Evolutionary conservation across 2,329 filamentous ascomycete genomes (phyloP), one percentile per base, ranked within the genome.

Genomic region (Pseudopyricularia cyperi): DNA sequence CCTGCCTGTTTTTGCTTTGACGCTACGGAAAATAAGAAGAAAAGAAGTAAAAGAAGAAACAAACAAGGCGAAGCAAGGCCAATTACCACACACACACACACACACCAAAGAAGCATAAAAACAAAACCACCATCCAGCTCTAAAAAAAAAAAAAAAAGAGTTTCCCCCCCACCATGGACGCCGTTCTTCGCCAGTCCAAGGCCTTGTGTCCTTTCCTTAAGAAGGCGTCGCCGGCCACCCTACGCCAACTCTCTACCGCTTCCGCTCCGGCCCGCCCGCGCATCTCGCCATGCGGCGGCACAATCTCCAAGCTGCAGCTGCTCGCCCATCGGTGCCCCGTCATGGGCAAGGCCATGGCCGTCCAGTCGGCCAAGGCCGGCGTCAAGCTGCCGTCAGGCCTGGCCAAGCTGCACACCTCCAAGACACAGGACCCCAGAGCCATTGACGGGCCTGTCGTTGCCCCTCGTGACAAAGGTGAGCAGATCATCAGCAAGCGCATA

Each of bases 161-260:
- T 4, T 17, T 42, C 37, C 5, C n/a, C 8, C 9, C 37, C 59
- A 66, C 56, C 63, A 98, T 98, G 93, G 93, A 98, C 77, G 80
- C 87, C 63, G 83, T 96, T 62, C 82, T 97, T 63, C 89, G 89
- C 69, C 90, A 97, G 71, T 96, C 90, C 67, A 89, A 90, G 77
- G 82, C 87, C 66, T 86, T 98, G 83, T 98, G 93, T 73, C 93
- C 93, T 52, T 98, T 98, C 73, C 76, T 98, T 69, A 91, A 90
- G 76, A 88, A 90, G 72, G 91, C 93, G 34, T 91, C 90, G 35
- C 89, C 91, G 60, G 85, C 89, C 60, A 90, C 89, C 53, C 82
- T 98, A 57, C 90, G 93, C 60, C 86, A 90, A 54, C 80, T 98
- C 64, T 94, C 87, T 48, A 89, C 85, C 54, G 82, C 73, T 72